Percentiles rank a stretch among this genome's conserved stretches.
Evolutionary conservation across 2,329 filamentous ascomycete genomes (phyloP).

Genomic region (Neonectria punicea): DNA sequence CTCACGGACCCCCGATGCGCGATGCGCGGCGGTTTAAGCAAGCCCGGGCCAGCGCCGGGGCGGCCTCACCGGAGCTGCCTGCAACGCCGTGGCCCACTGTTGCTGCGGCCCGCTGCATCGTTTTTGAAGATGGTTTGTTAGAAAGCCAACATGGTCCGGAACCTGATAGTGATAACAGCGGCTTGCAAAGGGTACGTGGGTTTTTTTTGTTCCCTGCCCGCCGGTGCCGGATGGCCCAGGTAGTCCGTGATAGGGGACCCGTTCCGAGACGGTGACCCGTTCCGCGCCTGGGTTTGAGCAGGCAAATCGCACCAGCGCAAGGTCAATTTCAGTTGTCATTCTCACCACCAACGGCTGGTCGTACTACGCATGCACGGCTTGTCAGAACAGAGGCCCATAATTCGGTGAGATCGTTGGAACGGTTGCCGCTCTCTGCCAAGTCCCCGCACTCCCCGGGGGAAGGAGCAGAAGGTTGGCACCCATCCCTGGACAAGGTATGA

Average conservation of each 20-base stretch:
- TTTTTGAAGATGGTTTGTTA: slow-evolving; percentile 9
- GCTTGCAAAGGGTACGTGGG: neutral
- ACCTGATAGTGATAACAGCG: neutral
- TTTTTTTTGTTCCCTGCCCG: neutral
- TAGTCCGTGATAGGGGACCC: neutral
- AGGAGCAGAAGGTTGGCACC: neutral
- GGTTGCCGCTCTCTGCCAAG: slow-evolving; percentile 9
- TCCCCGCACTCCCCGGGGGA: slow-evolving; percentile 11
- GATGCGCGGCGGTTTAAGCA: slow-evolving; percentile 16
- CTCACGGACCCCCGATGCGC: neutral
- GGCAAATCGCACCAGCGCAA: slow-evolving; percentile 19
- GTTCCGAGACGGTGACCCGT: neutral
- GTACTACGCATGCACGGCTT: neutral
- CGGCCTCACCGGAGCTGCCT: slow-evolving; percentile 12
- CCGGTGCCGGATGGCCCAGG: neutral
- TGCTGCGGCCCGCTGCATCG: slow-evolving; percentile 5
- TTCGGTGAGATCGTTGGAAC: slow-evolving; percentile 13
- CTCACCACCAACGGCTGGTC: slow-evolving; percentile 7
- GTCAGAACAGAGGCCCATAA: slow-evolving; percentile 3
- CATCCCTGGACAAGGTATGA: neutral
- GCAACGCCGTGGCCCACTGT: slow-evolving; percentile 4
- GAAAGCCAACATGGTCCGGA: neutral
- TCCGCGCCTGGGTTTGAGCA: neutral
- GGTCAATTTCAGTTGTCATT: slow-evolving; percentile 14
- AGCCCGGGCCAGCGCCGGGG: slow-evolving; percentile 4